A percentile compares a stretch with the other conserved stretches of the same genome.
phyloP scores from a whole-genome alignment of 2,329 filamentous ascomycete genomes.

The Furcasterigmium sp. region DNA sequence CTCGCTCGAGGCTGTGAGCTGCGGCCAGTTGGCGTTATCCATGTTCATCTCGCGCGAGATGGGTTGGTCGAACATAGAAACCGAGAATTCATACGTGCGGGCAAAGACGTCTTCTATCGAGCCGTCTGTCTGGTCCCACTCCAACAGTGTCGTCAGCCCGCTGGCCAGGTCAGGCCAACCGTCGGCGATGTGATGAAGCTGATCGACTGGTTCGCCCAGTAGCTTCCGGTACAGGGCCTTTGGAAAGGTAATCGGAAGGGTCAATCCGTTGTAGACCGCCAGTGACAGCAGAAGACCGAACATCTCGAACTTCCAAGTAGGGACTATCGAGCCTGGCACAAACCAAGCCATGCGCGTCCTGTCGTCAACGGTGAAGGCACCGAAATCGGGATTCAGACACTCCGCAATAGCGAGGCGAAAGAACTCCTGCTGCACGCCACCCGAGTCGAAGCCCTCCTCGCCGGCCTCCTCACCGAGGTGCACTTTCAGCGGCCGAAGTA shows the following conservation, averaged over 20 bases:
- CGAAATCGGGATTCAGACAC: slow-evolving; percentile 71
- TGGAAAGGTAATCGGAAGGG: slow-evolving; percentile 85
- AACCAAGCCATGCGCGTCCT: slow-evolving; percentile 84
- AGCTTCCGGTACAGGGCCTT: slow-evolving; percentile 78
- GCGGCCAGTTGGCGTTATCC: slow-evolving; percentile 44
- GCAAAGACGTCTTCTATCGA: slow-evolving; percentile 77
- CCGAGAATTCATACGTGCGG: slow-evolving; percentile 81
- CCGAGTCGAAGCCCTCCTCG: slow-evolving; percentile 88
- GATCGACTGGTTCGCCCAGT: slow-evolving; percentile 61
- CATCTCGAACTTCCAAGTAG: slow-evolving; percentile 85
- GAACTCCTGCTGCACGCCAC: slow-evolving; percentile 94
- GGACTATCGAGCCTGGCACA: slow-evolving; percentile 72
- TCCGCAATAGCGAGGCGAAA: slow-evolving; percentile 81
- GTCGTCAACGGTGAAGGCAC: slow-evolving; percentile 73
- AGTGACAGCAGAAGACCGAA: slow-evolving; percentile 83
- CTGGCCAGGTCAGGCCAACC: slow-evolving; percentile 81
- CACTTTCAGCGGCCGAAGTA: slow-evolving; percentile 82
- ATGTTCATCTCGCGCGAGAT: slow-evolving; percentile 52
- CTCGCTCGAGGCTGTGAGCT: slow-evolving; percentile 29
- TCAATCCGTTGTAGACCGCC: slow-evolving; percentile 89
- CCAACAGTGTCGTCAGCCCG: slow-evolving; percentile 66
- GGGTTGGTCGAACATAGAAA: slow-evolving; percentile 50
- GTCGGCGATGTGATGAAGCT: slow-evolving; percentile 73
- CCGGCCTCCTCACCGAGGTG: slow-evolving; percentile 76
- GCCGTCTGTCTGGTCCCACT: slow-evolving; percentile 72